phyloP scores from a whole-genome alignment of 139 green algal genomes.

The Chlorella sp. region DNA sequence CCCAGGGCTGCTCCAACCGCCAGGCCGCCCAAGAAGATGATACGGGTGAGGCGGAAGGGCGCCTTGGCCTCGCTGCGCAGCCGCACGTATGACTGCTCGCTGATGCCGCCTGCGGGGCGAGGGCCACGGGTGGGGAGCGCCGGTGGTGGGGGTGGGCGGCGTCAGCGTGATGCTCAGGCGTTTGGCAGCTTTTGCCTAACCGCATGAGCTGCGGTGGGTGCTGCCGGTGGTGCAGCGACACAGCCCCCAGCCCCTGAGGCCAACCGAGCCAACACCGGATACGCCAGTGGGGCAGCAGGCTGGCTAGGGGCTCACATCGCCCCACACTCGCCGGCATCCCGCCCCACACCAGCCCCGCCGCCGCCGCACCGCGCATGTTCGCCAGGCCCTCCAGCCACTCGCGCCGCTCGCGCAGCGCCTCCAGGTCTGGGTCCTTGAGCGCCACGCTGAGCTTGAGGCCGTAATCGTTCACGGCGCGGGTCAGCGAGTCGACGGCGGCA shows the following conservation, averaged over 20 bases:
- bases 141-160: not conserved
- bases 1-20: constrained; percentile 72
- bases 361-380: constrained; percentile 50
- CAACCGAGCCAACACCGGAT: not conserved
- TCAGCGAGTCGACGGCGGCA: constrained; percentile 73
- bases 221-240: too few species aligned
- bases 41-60: constrained; percentile 86
- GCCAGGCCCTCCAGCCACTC: constrained; percentile 86
- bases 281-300: not conserved
- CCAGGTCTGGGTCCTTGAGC: constrained; percentile 82
- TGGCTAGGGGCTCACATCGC: not conserved
- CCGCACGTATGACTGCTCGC: constrained; percentile 56
- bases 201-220: too few species aligned
- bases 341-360: not conserved
- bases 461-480: constrained; percentile 82
- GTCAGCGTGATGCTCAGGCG: not conserved
- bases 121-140: too few species aligned
- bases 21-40: constrained; percentile 81
- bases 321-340: not conserved
- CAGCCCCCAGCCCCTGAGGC: too few species aligned
- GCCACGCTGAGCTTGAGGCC: constrained; percentile 84
- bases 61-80: constrained; percentile 67
- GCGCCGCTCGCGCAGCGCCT: constrained; percentile 74
- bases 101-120: constrained; percentile 53
- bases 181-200: too few species aligned